A percentile compares a stretch with the other conserved stretches of the same genome.
Conservation (phyloP, 148 eudicot genomes). For the Heliamphora exappendiculata region DNA sequence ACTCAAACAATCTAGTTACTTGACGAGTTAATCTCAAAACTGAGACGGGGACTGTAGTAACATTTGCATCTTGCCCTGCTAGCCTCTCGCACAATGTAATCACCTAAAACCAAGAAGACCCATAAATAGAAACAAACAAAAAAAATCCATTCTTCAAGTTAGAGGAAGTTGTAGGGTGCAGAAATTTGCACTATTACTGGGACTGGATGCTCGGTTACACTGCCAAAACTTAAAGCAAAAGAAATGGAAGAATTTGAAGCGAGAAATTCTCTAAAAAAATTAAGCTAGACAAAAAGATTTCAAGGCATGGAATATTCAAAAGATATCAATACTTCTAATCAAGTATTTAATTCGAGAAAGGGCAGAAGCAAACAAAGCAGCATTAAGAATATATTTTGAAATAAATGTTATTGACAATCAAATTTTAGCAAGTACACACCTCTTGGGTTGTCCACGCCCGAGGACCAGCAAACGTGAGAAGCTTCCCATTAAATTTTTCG, state of each 20-base stretch:
- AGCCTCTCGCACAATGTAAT: constrained; percentile 98
- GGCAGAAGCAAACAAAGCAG: not conserved
- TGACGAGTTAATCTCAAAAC: constrained; percentile 88
- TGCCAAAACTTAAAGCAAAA: not conserved
- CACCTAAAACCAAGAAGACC: constrained; percentile 46
- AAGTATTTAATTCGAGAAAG: not conserved
- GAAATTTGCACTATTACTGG: not conserved
- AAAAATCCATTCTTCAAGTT: not conserved
- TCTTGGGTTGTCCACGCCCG: constrained; percentile 99
- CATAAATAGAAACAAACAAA: not conserved
- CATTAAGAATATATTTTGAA: not conserved
- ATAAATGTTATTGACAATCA: too few relatives aligned
- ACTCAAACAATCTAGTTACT: constrained; percentile 80
- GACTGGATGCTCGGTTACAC: not conserved
- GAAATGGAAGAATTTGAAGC: not conserved
- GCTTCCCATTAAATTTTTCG: constrained; percentile 71
- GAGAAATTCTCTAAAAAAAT: not conserved
- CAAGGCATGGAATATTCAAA: not conserved
- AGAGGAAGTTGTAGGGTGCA: not conserved
- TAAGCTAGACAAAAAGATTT: not conserved
- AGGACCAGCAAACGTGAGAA: constrained; percentile 98
- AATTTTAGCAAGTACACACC: too few relatives aligned
- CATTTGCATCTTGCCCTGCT: constrained; percentile 99
- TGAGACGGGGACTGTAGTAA: constrained; percentile 95
- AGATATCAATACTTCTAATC: not conserved